Evolutionary conservation across 2,329 filamentous ascomycete genomes (phyloP).

Genomic region (Aspergillus pseudonomiae): DNA sequence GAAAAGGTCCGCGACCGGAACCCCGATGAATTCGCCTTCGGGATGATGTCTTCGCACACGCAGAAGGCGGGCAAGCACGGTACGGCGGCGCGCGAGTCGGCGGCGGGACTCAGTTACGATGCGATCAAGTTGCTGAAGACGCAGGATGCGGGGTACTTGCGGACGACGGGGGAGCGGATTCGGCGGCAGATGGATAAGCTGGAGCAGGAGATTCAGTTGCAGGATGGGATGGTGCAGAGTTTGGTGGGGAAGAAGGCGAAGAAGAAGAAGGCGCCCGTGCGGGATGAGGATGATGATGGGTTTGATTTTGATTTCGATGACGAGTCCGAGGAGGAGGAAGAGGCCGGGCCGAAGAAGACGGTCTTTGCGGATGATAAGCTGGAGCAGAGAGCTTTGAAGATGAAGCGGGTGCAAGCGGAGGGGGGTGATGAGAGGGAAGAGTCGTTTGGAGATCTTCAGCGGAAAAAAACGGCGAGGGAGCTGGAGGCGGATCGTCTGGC

Average conservation of each 20-base stretch:
- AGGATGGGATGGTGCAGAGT: constrained; percentile 40
- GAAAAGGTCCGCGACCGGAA: constrained; percentile 64
- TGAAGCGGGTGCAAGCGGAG: constrained; percentile 23
- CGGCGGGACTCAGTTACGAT: constrained; percentile 54
- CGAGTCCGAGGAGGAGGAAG: constrained; percentile 21
- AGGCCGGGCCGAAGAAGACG: constrained; percentile 35
- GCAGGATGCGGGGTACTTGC: constrained; percentile 65
- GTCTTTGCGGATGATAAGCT: constrained; percentile 45
- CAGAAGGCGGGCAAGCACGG: constrained; percentile 48
- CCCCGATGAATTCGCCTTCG: constrained; percentile 68
- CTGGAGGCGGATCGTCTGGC: constrained; percentile 46
- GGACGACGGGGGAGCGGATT: constrained; percentile 60
- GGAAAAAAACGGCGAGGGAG: constrained; percentile 48
- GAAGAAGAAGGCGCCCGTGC: constrained; percentile 25
- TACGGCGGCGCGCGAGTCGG: constrained; percentile 42
- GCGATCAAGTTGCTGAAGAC: constrained; percentile 67
- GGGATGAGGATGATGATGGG: constrained; percentile 26
- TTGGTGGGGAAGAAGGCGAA: constrained; percentile 27
- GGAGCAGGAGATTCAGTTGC: constrained; percentile 47
- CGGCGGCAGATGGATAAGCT: constrained; percentile 57
- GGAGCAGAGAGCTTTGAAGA: constrained; percentile 36
- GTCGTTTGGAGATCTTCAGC: constrained; percentile 24
- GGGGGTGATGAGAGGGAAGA: constrained; percentile 24
- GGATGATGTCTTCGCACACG: constrained; percentile 60
- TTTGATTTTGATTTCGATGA: constrained; percentile 25